Base-by-base conservation (phyloP, 2,329 filamentous ascomycete genomes). In the Pseudocercospora fuligena region DNA sequence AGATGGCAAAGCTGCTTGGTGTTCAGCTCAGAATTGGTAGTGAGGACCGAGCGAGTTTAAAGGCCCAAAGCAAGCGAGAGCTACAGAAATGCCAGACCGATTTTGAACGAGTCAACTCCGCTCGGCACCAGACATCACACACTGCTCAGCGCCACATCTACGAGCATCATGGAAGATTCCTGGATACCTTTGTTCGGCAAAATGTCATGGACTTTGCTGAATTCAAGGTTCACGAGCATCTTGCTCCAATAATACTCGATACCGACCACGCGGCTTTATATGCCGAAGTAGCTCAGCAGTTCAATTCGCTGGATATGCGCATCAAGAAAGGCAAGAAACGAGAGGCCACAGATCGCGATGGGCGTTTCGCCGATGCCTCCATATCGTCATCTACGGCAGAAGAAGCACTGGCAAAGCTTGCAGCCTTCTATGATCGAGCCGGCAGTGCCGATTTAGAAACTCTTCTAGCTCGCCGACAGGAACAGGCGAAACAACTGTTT, bases 81-180 rank as follows among this genome's bases (percentile, higher is more conserved):
- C n/a, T n/a, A n/a, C n/a, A n/a, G n/a, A n/a, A n/a, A n/a, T n/a
- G n/a, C n/a, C n/a, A 81, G 72, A 85, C 78, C 69, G 81, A 80
- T 40, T 83, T 85, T 1, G 88, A 90, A 70, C 77, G 80, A 3
- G 89, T 90, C 67, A 79, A 87, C 5, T 80, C 83, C 0, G 87
- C 84, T 70, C 80, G 82, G 33, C 78, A 84, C n/a, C n/a, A n/a
- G n/a, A n/a, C n/a, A n/a, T n/a, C n/a, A n/a, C n/a, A n/a, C n/a
- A n/a, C n/a, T 68, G 65, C 77, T 31, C 79, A 80, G 11, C 82
- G n/a, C n/a, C n/a, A n/a, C n/a, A n/a, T 88, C 2, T 82, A 87
- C 70, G 67, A 79, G 8, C 74, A 83, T 56, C 86, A 86, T 2
- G 86, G 89, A 69, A 68, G 59, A 0, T 90, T 90, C 69, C 75